Base-by-base conservation (phyloP, 768 basidiomycete species). In the Obba rivulosa region DNA sequence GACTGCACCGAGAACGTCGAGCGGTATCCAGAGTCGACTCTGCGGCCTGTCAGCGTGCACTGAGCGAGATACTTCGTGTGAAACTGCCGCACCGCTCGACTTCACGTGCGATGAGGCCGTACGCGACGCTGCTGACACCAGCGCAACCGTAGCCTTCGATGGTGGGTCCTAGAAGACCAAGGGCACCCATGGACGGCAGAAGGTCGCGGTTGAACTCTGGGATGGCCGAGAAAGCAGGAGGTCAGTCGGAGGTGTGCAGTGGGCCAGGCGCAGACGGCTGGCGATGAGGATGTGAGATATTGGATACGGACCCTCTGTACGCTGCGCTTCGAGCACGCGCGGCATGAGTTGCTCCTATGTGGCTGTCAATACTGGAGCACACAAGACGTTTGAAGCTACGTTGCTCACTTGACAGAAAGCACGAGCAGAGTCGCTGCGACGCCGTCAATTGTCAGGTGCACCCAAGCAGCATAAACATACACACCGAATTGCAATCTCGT, bases 11-110 rank as follows among this genome's bases (percentile, higher is more conserved):
- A 96, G 53, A 92, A 83, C 3, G 85, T 94, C 4, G 91, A 94
- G 21, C 95, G 87, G 62, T 96, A 98, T 0, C 95, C 95, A 2
- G 94, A 97, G 63, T 99, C 95, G 34, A 98, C 83, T 53, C 94
- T 92, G 57, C 0, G 44, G 34, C 44, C 40, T 49, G 36, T 20
- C 18, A 31, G 28, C 13, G 13, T 31, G 28, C 13, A 5, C 13
- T 5, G 5, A 37, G 16, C 16, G 16, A 34, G 17, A 28, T 4
- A n/a, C 25, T 25, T 41, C 8, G 14, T 36, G 40, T n/a, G 20
- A 7, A 42, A 31, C 18, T 16, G 14, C 58, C 70, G 16, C 35
- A 88, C 92, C 91, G 75, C 68, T 97, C 95, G 3, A 98, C 85
- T 65, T 97, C 95, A 35, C 95, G 75, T 3, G 92, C 90, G 58